These are phyloP conservation scores for Amanita rubescens DNA, from an alignment of 768 basidiomycete species.

Conservation along the genomic window DNA sequence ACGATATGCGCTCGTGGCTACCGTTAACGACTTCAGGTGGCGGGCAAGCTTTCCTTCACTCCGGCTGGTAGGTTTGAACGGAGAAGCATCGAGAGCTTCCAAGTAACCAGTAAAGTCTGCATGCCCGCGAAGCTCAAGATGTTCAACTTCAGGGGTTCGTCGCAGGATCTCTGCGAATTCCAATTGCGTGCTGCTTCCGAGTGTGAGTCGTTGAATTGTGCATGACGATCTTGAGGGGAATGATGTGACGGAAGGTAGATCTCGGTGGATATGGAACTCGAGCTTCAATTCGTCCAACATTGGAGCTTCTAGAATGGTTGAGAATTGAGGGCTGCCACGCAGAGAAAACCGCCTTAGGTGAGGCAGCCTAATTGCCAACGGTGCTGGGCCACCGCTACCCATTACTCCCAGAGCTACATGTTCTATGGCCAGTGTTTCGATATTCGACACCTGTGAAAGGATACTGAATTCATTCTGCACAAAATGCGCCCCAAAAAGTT, in stretches of 20 bases:
- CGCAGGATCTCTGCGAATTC: not conserved
- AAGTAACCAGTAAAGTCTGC: no score
- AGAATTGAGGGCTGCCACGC: not conserved
- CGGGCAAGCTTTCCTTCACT: no score
- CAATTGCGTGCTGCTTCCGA: not conserved
- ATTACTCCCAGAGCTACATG: not conserved
- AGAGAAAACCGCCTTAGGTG: not conserved
- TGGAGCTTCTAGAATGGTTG: not conserved
- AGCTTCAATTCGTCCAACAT: not conserved
- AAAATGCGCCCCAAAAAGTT: not conserved
- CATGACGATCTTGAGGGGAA: not conserved
- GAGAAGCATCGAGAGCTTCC: no score
- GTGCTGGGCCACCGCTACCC: not conserved
- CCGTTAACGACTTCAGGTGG: no score
- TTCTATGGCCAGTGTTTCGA: not conserved
- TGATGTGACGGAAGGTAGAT: not conserved
- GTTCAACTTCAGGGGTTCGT: not conserved
- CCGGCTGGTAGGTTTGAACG: no score
- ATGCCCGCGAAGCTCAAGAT: not conserved
- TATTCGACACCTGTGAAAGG: not conserved
- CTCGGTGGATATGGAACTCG: not conserved
- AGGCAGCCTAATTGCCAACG: not conserved
- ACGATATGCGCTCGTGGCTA: no score
- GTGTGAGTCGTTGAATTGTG: not conserved
- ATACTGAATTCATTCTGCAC: not conserved